Evolutionary conservation across 768 basidiomycete species (phyloP).

Genomic region (Amanita pallidorosea): DNA sequence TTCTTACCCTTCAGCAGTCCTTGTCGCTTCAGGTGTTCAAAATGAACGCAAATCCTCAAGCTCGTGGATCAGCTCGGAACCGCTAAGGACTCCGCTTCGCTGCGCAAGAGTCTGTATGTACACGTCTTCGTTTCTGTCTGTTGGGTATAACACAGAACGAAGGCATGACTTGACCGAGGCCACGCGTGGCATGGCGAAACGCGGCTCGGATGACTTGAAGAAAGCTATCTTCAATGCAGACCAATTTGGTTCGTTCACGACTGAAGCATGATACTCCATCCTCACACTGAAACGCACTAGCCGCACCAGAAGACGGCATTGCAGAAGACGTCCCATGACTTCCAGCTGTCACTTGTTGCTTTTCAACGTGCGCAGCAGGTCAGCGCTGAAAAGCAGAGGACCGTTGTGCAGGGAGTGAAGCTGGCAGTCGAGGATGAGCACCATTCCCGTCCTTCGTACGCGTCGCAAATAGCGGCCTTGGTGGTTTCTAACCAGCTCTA

Average conservation of each 20-base stretch:
- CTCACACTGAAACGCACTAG: slow-evolving; percentile 24
- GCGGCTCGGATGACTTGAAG: slow-evolving; percentile 90
- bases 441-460: slow-evolving; percentile 17
- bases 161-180: slow-evolving; percentile 89
- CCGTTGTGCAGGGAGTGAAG: slow-evolving; percentile 81
- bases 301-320: slow-evolving; percentile 74
- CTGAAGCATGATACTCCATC: neutral
- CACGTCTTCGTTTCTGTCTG: neutral
- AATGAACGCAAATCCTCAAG: slow-evolving; percentile 91
- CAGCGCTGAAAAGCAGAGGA: slow-evolving; percentile 83
- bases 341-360: slow-evolving; percentile 78
- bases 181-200: slow-evolving; percentile 91
- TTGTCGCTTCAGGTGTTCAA: slow-evolving; percentile 94
- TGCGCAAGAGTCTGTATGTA: slow-evolving; percentile 84
- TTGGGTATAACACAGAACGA: neutral
- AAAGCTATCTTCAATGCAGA: slow-evolving; percentile 64
- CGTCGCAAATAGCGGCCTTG: neutral
- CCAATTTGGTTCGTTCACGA: slow-evolving; percentile 36
- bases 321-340: slow-evolving; percentile 89
- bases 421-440: slow-evolving; percentile 72
- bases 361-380: slow-evolving; percentile 90
- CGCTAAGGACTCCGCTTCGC: slow-evolving; percentile 59
- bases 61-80: slow-evolving; percentile 96
- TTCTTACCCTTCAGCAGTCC: slow-evolving; percentile 66
- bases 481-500: neutral